These are phyloP conservation scores for Rhynchosporium agropyri DNA, from an alignment of 2,329 filamentous ascomycete genomes.

Conservation along the genomic window DNA sequence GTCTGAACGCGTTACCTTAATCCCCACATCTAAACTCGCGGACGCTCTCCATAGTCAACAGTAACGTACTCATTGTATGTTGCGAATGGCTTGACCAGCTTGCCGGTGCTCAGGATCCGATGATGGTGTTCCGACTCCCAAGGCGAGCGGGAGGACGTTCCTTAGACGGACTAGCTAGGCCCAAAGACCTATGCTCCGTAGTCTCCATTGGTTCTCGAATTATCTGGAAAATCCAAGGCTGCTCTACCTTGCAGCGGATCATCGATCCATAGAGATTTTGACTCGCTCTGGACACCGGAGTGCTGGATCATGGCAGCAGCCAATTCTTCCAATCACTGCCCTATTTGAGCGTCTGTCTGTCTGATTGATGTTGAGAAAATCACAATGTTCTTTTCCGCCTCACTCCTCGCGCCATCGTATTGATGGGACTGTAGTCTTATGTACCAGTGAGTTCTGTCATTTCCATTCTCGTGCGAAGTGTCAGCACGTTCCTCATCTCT, in stretches of 20 bases:
- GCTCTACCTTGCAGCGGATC: constrained; percentile 22
- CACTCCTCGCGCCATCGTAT: constrained; percentile 14
- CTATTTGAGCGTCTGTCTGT: constrained; percentile 4
- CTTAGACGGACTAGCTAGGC: constrained; percentile 4
- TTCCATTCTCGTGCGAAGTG: constrained; percentile 18
- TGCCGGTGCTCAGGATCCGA: background rate
- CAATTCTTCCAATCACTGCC: constrained; percentile 13
- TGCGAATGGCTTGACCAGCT: constrained; percentile 15
- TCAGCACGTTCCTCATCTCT: constrained; percentile 21
- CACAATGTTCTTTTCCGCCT: constrained; percentile 22
- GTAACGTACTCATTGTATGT: constrained; percentile 4
- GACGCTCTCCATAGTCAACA: background rate
- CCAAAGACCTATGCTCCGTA: background rate
- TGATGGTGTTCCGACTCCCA: constrained; percentile 3
- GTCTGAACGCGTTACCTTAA: constrained; percentile 24
- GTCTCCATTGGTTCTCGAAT: constrained; percentile 1
- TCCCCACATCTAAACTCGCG: constrained; percentile 25
- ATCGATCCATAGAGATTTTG: constrained; percentile 11
- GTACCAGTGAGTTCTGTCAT: constrained; percentile 7
- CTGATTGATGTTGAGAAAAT: constrained; percentile 18
- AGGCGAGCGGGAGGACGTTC: constrained; percentile 8
- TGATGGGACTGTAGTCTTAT: constrained; percentile 12
- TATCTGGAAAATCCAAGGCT: constrained; percentile 14
- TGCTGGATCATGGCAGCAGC: constrained; percentile 13
- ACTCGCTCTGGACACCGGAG: constrained; percentile 6